Conservation (phyloP, 768 basidiomycete species). For the Agaricus subrufescens region DNA sequence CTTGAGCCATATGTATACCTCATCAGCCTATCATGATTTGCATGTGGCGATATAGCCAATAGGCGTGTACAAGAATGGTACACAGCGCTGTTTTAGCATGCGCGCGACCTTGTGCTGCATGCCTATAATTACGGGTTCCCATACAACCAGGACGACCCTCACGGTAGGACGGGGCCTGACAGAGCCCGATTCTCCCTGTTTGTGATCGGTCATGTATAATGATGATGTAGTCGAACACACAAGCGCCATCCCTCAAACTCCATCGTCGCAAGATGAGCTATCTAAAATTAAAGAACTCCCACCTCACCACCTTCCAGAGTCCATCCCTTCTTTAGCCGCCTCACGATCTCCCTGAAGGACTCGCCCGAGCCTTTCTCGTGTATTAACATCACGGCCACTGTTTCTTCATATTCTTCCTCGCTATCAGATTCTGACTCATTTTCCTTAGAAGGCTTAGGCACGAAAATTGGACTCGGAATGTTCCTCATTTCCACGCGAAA, state of each 20-base stretch:
- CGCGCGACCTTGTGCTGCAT: background rate
- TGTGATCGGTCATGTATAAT: slow-evolving; percentile 1
- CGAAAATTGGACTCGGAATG: slow-evolving; percentile 20
- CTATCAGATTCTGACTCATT: slow-evolving; percentile 36
- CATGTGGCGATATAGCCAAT: background rate
- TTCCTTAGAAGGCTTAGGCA: slow-evolving; percentile 2
- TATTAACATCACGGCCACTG: slow-evolving; percentile 53
- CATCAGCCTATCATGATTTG: background rate
- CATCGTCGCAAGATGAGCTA: background rate
- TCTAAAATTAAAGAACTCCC: slow-evolving; percentile 3
- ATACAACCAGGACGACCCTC: background rate
- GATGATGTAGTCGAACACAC: background rate
- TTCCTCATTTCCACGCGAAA: slow-evolving; percentile 74
- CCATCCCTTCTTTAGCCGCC: slow-evolving; percentile 66
- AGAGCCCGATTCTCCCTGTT: background rate
- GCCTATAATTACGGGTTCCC: slow-evolving; percentile 7
- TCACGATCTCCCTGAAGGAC: slow-evolving; percentile 72
- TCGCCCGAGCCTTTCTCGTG: slow-evolving; percentile 88
- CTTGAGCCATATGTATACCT: background rate
- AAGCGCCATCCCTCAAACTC: too few relatives aligned
- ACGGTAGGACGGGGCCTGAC: background rate
- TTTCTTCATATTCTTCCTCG: slow-evolving; percentile 37
- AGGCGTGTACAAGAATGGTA: background rate
- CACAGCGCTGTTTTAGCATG: slow-evolving; percentile 5
- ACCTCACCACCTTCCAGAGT: slow-evolving; percentile 38